Conservation (phyloP, 176 grass and related monocot species). For the Canna indica region DNA sequence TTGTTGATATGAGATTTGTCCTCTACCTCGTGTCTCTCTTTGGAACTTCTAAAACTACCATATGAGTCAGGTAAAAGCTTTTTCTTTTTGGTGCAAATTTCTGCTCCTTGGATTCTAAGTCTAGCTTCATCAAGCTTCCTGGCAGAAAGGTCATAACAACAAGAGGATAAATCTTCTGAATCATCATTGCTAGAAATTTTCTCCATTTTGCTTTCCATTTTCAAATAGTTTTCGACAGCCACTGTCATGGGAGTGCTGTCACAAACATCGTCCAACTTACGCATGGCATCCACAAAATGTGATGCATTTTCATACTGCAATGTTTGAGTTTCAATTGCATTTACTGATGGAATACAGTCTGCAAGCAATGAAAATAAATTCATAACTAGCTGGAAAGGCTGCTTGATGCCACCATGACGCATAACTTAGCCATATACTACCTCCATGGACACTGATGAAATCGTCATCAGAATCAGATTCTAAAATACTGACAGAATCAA, state of each 20-base stretch:
- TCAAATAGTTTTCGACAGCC: conserved; percentile 56
- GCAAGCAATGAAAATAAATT: conserved; percentile 8
- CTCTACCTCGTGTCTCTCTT: conserved; percentile 47
- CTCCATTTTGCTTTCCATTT: conserved; percentile 36
- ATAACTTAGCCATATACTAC: conserved; percentile 12
- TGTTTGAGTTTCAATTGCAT: conserved; percentile 35
- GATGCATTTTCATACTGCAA: conserved; percentile 43
- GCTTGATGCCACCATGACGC: conserved; percentile 1
- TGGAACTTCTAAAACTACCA: conserved; percentile 43
- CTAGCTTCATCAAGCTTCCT: conserved; percentile 42
- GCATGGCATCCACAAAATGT: conserved; percentile 41
- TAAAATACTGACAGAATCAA: conserved; percentile 80
- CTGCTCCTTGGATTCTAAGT: conserved; percentile 35
- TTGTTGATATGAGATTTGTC: conserved; percentile 42
- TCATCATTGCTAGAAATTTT: background rate
- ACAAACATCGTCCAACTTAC: conserved; percentile 41
- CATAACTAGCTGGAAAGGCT: background rate
- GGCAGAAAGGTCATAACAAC: conserved; percentile 16
- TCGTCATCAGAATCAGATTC: conserved; percentile 89
- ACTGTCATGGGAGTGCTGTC: conserved; percentile 40
- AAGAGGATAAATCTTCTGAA: background rate
- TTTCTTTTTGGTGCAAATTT: conserved; percentile 23
- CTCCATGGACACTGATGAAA: conserved; percentile 69
- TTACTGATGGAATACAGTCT: conserved; percentile 28
- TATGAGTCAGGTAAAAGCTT: conserved; percentile 32